phyloP scores from a whole-genome alignment of 352 stramenopile species.

The Pythium sukuiense region DNA sequence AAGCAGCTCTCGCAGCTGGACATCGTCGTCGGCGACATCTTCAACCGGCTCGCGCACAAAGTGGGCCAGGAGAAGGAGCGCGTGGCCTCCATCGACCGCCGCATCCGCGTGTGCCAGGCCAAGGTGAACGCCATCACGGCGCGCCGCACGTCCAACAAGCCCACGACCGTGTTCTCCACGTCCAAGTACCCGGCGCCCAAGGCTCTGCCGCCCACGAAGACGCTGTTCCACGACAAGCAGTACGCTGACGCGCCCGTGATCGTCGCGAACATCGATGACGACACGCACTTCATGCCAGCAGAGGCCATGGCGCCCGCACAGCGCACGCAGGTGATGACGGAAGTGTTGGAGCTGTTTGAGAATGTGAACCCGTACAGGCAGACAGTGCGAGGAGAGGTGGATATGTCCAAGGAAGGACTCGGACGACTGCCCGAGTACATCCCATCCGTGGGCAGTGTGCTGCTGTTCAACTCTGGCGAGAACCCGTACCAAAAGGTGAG shows the following conservation, averaged over 20 bases:
- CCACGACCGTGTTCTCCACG: slow-evolving; percentile 88
- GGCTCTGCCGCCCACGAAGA: slow-evolving; percentile 63
- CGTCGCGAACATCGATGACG: slow-evolving; percentile 66
- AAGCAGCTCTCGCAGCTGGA: slow-evolving; percentile 85
- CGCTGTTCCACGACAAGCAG: slow-evolving; percentile 82
- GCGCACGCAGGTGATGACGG: slow-evolving; percentile 74
- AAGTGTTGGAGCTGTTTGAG: slow-evolving; percentile 83
- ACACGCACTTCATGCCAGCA: slow-evolving; percentile 81
- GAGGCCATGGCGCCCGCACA: slow-evolving; percentile 71
- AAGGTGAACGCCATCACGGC: slow-evolving; percentile 85
- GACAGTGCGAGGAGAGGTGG: slow-evolving; percentile 67
- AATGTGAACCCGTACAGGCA: slow-evolving; percentile 80
- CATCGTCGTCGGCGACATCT: slow-evolving; percentile 81
- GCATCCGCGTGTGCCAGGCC: slow-evolving; percentile 77
- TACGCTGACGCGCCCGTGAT: slow-evolving; percentile 76
- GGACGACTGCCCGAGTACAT: slow-evolving; percentile 81
- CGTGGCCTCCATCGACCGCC: slow-evolving; percentile 67
- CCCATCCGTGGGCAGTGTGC: slow-evolving; percentile 72
- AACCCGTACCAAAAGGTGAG: slow-evolving; percentile 87
- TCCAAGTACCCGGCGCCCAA: slow-evolving; percentile 85
- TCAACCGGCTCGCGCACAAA: slow-evolving; percentile 77
- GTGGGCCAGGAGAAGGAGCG: slow-evolving; percentile 80
- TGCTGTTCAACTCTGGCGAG: slow-evolving; percentile 88
- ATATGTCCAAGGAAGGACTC: slow-evolving; percentile 84
- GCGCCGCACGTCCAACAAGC: slow-evolving; percentile 80